Percentiles rank a stretch among this genome's conserved stretches.
Evolutionary conservation across 2,329 filamentous ascomycete species (phyloP).

Genomic region (Zymoseptoria tritici): DNA sequence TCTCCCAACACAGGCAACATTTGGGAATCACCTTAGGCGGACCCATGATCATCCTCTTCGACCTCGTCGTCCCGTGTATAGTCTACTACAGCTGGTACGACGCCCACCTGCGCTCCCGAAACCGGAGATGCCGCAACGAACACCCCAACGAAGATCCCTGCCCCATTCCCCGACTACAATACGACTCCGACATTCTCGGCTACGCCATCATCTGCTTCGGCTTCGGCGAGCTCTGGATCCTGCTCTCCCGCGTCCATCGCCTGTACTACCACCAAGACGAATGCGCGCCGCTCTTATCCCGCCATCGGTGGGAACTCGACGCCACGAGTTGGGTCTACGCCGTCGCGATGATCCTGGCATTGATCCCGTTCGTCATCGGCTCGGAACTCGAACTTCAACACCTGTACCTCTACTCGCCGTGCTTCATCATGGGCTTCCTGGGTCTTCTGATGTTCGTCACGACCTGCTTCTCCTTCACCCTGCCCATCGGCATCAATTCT

Average conservation of each 20-base stretch:
- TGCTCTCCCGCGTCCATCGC: conserved; percentile 23
- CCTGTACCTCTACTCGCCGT: conserved; percentile 27
- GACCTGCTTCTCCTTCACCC: conserved; percentile 23
- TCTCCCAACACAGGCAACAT: conserved; percentile 7
- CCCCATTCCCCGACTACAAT: conserved; percentile 18
- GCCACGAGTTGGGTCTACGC: conserved; percentile 29
- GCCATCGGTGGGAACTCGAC: conserved; percentile 26
- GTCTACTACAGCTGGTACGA: conserved; percentile 29
- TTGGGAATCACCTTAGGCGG: conserved; percentile 25
- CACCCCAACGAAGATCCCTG: conserved; percentile 12
- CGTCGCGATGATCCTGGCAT: conserved; percentile 23
- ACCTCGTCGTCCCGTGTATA: conserved; percentile 26
- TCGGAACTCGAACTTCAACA: conserved; percentile 20
- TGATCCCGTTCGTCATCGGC: conserved; percentile 26
- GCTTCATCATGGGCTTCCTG: conserved; percentile 27
- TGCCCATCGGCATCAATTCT: conserved; percentile 29
- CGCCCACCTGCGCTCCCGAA: conserved; percentile 10
- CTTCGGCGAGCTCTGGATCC: conserved; percentile 28
- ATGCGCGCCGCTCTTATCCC: conserved; percentile 25
- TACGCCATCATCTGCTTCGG: conserved; percentile 25
- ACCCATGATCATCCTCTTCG: conserved; percentile 27
- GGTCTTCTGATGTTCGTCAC: conserved; percentile 25
- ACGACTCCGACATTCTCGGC: conserved; percentile 25
- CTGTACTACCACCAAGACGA: conserved; percentile 22
- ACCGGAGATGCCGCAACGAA: conserved; percentile 13